Evolutionary conservation across 495 filamentous ascomycete species (phyloP).

Genomic region (Melanomma pulvis-pyrius): DNA sequence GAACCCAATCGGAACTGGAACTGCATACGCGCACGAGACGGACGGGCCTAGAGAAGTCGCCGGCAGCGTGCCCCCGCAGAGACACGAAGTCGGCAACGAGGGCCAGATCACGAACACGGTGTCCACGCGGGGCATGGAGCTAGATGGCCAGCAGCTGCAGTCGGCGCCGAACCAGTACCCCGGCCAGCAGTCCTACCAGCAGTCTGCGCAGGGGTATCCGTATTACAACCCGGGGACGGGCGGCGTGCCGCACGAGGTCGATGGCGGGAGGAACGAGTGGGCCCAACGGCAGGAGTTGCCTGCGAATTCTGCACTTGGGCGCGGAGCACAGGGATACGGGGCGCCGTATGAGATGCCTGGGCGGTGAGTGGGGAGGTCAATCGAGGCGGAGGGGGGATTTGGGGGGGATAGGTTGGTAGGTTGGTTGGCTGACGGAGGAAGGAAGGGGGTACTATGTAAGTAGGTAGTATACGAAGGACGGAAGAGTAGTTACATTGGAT

Average conservation of each 20-base stretch:
- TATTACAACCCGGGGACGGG: neutral
- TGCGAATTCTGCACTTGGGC: constrained; percentile 7
- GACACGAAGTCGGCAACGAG: constrained; percentile 13
- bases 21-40: neutral
- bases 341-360: neutral
- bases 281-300: neutral
- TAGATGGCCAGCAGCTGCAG: neutral
- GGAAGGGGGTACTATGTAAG: too few relatives aligned
- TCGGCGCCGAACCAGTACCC: neutral
- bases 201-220: constrained; percentile 16
- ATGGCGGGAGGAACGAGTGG: constrained; percentile 6
- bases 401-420: neutral
- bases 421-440: too few relatives aligned
- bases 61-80: constrained; percentile 12
- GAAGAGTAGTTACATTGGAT: too few relatives aligned
- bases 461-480: too few relatives aligned
- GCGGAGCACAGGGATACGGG: neutral
- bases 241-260: constrained; percentile 5
- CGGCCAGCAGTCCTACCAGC: neutral
- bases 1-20: too few relatives aligned
- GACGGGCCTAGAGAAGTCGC: constrained; percentile 3
- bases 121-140: constrained; percentile 11
- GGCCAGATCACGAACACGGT: constrained; percentile 17
- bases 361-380: neutral
- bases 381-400: too few relatives aligned